These are phyloP conservation scores for Aspergillus saccharolyticus DNA, from an alignment of 495 filamentous ascomycete genomes.

Conservation along the genomic window DNA sequence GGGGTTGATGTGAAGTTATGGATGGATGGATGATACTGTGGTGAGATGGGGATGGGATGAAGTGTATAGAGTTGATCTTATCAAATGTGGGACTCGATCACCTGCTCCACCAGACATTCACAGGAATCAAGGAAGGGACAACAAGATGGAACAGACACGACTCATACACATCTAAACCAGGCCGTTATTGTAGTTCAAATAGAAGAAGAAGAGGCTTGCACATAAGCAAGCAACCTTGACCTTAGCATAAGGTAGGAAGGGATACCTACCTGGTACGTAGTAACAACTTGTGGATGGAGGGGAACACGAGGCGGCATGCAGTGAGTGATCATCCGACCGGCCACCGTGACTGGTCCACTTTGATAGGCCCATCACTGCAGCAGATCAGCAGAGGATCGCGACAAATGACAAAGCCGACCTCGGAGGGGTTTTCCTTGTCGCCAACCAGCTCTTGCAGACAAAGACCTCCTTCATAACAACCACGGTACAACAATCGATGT, in stretches of 20 bases:
- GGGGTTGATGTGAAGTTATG: not conserved
- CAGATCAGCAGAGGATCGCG: not conserved
- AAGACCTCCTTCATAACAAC: not conserved
- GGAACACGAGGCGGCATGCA: constrained; percentile 1
- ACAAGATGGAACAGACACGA: too few species aligned
- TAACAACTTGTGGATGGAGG: not conserved
- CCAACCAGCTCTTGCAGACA: not conserved
- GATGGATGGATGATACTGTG: not conserved
- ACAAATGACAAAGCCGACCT: not conserved
- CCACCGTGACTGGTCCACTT: not conserved
- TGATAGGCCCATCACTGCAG: not conserved
- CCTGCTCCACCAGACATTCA: not conserved
- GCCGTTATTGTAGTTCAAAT: too few species aligned
- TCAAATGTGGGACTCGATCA: not conserved
- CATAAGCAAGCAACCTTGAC: not conserved
- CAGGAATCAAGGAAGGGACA: too few species aligned
- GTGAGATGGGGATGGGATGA: not conserved
- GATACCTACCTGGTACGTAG: too few species aligned
- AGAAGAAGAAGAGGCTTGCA: not conserved
- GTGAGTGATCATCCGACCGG: constrained; percentile 1
- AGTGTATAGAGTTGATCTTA: not conserved
- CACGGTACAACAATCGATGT: not conserved
- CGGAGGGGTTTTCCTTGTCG: not conserved
- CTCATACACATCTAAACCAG: too few species aligned
- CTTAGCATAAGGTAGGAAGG: too few species aligned